phyloP scores from a whole-genome alignment of 345 rosid species.

The Dimocarpus longan region DNA sequence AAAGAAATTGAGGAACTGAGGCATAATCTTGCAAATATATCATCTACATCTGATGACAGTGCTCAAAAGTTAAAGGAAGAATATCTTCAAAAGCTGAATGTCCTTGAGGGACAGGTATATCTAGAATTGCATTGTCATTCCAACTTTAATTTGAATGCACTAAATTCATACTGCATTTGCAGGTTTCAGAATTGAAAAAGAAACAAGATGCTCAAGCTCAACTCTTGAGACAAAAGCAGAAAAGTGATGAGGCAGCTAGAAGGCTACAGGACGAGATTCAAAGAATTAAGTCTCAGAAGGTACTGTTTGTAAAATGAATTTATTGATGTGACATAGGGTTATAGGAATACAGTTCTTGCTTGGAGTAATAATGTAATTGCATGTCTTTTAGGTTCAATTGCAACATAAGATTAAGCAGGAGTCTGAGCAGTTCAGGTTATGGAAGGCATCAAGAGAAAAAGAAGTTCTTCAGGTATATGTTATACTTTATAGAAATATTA shows the following conservation, averaged over 20 bases:
- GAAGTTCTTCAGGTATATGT: conserved; percentile 91
- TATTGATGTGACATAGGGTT: background rate
- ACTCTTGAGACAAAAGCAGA: conserved; percentile 91
- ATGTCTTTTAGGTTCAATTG: conserved; percentile 67
- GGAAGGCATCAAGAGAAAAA: conserved; percentile 93
- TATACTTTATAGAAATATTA: background rate
- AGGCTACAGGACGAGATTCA: conserved; percentile 90
- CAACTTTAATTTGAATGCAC: conserved; percentile 1
- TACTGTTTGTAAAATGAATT: conserved; percentile 17
- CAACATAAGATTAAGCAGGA: conserved; percentile 96
- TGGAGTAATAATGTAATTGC: conserved; percentile 13
- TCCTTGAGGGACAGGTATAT: conserved; percentile 85
- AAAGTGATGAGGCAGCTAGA: conserved; percentile 88
- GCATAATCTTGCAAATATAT: conserved; percentile 67
- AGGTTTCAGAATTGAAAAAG: conserved; percentile 90
- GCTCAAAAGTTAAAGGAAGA: conserved; percentile 82
- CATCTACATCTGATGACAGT: conserved; percentile 74
- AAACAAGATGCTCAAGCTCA: conserved; percentile 98
- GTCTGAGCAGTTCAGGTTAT: conserved; percentile 81
- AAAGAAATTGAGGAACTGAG: conserved; percentile 89
- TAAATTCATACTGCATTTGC: conserved; percentile 16
- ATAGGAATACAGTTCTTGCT: background rate
- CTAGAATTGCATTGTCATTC: conserved; percentile 17
- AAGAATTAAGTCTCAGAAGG: conserved; percentile 87
- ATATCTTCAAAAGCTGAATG: conserved; percentile 86